Evolutionary conservation across 139 green algal species (phyloP).

Genomic region (Micractinium sp.): DNA sequence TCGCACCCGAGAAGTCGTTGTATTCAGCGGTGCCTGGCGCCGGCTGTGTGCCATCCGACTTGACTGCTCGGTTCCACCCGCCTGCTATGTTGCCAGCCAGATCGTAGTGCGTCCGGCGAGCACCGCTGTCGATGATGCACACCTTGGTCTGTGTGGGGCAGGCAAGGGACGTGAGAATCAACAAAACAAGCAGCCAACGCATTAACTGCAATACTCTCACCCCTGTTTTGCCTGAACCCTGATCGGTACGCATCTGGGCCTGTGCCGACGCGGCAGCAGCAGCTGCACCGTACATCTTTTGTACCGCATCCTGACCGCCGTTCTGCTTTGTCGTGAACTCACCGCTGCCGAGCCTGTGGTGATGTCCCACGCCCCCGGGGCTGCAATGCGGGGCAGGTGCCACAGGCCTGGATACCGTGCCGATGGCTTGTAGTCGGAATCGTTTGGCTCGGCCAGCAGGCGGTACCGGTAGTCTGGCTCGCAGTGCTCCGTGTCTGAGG

Average conservation of each 20-base stretch:
- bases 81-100: not conserved
- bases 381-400: not conserved
- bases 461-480: no score
- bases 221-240: no score
- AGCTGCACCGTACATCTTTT: no score
- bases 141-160: not conserved
- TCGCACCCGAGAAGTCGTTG: not conserved
- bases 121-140: not conserved
- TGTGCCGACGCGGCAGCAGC: not conserved
- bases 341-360: not conserved
- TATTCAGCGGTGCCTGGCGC: not conserved
- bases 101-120: not conserved
- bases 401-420: not conserved
- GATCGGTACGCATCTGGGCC: not conserved
- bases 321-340: not conserved
- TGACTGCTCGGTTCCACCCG: not conserved
- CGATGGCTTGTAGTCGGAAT: not conserved
- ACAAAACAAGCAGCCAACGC: no score
- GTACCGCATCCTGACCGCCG: no score
- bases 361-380: not conserved
- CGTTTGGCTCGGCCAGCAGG: not conserved
- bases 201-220: no score
- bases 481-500: no score
- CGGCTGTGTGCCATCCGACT: not conserved
- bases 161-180: no score